A percentile compares a stretch with the other conserved stretches of the same genome.
phyloP scores from a whole-genome alignment of 129 eudicot species.

The Flaveria trinervia region DNA sequence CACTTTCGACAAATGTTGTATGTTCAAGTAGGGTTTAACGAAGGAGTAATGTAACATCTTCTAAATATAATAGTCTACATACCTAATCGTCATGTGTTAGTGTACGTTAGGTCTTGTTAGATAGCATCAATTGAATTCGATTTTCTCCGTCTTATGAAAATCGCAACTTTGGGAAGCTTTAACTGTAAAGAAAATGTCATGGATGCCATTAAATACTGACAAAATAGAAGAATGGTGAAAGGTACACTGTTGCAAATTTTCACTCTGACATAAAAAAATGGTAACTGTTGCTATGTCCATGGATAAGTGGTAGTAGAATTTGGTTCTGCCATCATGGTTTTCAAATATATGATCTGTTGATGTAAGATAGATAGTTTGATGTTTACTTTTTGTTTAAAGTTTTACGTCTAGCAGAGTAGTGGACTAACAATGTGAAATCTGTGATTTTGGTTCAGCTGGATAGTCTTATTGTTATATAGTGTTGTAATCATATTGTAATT shows the following conservation, averaged over 20 bases:
- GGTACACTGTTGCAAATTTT: not conserved
- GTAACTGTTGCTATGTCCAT: conserved; percentile 2
- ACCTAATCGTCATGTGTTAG: not conserved
- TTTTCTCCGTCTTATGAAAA: not conserved
- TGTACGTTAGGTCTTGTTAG: not conserved
- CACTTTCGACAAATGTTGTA: not conserved
- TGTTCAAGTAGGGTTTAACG: conserved; percentile 24
- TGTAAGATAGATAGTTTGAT: not conserved
- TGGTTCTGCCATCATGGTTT: not conserved
- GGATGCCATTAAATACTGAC: not conserved
- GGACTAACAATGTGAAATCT: not conserved
- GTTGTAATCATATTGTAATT: not conserved
- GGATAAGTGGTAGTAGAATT: not conserved
- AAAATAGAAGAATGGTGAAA: not conserved
- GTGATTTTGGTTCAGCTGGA: conserved; percentile 15
- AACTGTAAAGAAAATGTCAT: not conserved
- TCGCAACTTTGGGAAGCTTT: conserved; percentile 13
- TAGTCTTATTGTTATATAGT: not conserved
- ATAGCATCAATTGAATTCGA: not conserved
- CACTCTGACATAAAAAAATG: conserved; percentile 2
- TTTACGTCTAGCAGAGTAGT: not conserved
- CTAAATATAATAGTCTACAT: not conserved
- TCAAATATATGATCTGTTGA: not conserved
- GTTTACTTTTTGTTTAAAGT: not conserved
- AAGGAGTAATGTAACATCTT: not conserved